A percentile compares a stretch with the other conserved stretches of the same genome.
These are phyloP conservation scores for Pseudogymnoascus sp. DNA, from an alignment of 2,329 filamentous ascomycete species.

Conservation along the genomic window DNA sequence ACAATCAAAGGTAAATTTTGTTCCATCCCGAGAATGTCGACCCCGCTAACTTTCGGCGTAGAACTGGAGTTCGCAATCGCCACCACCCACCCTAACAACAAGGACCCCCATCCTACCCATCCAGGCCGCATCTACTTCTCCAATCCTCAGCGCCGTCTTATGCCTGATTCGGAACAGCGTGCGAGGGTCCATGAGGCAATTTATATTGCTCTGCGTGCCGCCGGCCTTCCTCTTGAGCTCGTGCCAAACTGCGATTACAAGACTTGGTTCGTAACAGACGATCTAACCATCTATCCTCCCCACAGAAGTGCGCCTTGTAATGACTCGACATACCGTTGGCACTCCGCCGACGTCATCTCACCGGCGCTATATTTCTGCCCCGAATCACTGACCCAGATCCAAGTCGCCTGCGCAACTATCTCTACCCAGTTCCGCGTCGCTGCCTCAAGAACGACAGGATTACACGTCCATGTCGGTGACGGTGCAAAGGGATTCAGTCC, in stretches of 20 bases:
- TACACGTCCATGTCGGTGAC: conserved; percentile 29
- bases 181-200: not conserved
- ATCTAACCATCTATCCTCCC: not conserved
- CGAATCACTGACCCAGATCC: conserved; percentile 12
- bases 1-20: not conserved
- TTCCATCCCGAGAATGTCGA: not conserved
- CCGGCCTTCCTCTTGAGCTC: not conserved
- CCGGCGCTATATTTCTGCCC: conserved; percentile 15
- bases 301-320: not conserved
- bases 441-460: conserved; percentile 20
- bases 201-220: not conserved
- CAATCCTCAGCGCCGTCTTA: not conserved
- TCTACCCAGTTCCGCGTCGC: conserved; percentile 16
- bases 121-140: not conserved
- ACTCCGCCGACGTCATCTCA: conserved; percentile 17
- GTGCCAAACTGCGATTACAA: not conserved
- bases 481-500: conserved; percentile 19
- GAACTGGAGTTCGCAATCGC: conserved; percentile 20
- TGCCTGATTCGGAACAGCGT: not conserved
- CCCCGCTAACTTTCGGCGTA: conserved; percentile 20
- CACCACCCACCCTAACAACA: not conserved
- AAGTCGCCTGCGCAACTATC: conserved; percentile 12
- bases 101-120: not conserved
- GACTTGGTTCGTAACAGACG: conserved; percentile 1
- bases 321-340: conserved; percentile 9